These are phyloP conservation scores for Mycena galericulata DNA, from an alignment of 768 basidiomycete genomes.

Conservation along the genomic window DNA sequence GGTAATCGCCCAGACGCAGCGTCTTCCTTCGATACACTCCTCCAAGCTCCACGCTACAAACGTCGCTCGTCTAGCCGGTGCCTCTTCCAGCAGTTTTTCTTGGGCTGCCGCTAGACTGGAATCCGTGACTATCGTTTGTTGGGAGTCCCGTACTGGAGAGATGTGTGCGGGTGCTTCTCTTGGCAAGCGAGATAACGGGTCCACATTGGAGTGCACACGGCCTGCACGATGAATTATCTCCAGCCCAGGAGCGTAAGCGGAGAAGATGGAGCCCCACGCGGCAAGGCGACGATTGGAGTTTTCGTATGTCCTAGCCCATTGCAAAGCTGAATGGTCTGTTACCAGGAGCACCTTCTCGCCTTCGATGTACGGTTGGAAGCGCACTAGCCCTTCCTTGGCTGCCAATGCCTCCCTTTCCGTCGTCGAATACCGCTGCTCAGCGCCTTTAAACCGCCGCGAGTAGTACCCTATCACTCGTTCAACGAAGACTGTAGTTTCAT, in stretches of 20 bases:
- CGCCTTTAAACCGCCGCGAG: conserved; percentile 34
- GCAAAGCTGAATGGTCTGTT: too few relatives aligned
- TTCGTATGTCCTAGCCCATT: conserved; percentile 25
- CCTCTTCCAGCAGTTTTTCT: neutral
- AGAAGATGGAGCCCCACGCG: conserved; percentile 41
- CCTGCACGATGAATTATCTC: conserved; percentile 20
- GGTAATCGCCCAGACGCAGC: neutral
- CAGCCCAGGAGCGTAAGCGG: conserved; percentile 2
- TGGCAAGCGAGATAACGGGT: conserved; percentile 2
- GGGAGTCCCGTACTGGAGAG: neutral
- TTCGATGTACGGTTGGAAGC: conserved; percentile 46
- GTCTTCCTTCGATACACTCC: neutral
- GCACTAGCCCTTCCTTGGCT: conserved; percentile 41
- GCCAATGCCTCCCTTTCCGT: conserved; percentile 46
- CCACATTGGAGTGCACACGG: conserved; percentile 10
- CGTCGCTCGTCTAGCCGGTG: neutral
- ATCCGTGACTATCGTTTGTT: neutral
- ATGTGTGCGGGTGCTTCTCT: neutral
- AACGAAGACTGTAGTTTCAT: neutral
- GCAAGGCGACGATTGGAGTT: conserved; percentile 30
- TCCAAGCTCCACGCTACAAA: neutral
- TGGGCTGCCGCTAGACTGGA: neutral
- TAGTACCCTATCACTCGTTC: conserved; percentile 42
- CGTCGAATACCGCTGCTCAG: conserved; percentile 40
- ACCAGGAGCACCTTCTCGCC: conserved; percentile 38